Evolutionary conservation across 2,329 filamentous ascomycete genomes (phyloP), one percentile per base, ranked within the genome.

Genomic region (Ilyonectria sp.): DNA sequence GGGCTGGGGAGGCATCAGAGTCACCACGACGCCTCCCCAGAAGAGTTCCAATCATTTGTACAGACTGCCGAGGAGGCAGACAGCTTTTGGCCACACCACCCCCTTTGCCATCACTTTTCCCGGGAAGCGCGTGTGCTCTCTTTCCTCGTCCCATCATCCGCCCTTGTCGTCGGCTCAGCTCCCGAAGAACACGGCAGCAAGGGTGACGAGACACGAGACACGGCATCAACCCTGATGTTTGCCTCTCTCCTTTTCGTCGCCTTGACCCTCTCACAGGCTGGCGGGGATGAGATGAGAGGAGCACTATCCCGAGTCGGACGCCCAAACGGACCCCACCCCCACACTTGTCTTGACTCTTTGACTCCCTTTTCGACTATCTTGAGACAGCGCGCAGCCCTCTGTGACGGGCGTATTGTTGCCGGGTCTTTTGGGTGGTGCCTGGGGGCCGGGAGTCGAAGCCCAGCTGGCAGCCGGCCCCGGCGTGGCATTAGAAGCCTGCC

Each of bases 41-140:
- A 33, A 19, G 17, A 52, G 46, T 56, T 64, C 60, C 60, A 64
- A 71, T 71, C 43, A 67, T 35, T 52, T 35, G 59, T n/a, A n/a
- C 23, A 8, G 47, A 50, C 47, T 9, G 17, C 47, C 26, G 40
- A n/a, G 15, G 31, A 40, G 46, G 33, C 26, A 37, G 31, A 11
- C 33, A 50, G 31, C 37, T 17, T 50, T 60, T 50, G 43, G 56
- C 56, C 56, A 40, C 31, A 50, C 29, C 17, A 44, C 35, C 56
- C 31, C 56, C 47, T 33, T 60, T 40, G 9, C 26, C 33, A 47
- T 50, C 9, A 17, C 13, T 53, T 33, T 26, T 61, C 52, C 40
- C 31, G 35, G 47, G 37, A 53, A 54, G 29, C 26, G 26, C 58
- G 49, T 37, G 49, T 61, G 35, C 49, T 53, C 58, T 60, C 58